These are phyloP conservation scores for Castanea sativa DNA, from an alignment of 306 rosid genomes.

Conservation along the genomic window DNA sequence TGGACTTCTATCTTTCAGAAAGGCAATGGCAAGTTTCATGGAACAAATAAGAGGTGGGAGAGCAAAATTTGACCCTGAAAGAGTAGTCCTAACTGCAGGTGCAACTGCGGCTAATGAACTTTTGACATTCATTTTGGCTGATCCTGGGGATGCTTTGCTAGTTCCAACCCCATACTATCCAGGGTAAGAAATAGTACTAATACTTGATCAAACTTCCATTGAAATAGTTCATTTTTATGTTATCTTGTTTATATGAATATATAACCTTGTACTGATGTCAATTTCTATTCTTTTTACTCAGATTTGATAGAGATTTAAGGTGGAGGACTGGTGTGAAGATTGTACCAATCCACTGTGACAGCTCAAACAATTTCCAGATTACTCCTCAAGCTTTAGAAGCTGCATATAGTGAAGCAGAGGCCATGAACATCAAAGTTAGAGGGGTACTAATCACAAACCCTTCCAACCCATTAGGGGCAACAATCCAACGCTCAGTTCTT, in stretches of 20 bases:
- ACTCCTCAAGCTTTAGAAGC: constrained; percentile 65
- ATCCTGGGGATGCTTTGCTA: constrained; percentile 87
- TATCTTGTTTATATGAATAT: background rate
- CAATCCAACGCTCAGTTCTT: constrained; percentile 56
- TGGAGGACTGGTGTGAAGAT: constrained; percentile 95
- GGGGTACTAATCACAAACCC: constrained; percentile 87
- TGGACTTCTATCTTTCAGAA: constrained; percentile 69
- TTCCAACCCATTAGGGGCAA: constrained; percentile 79
- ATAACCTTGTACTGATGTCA: background rate
- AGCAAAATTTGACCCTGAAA: constrained; percentile 62
- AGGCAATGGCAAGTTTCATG: constrained; percentile 95
- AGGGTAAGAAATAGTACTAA: constrained; percentile 45
- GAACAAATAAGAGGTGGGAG: constrained; percentile 69
- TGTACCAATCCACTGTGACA: constrained; percentile 75
- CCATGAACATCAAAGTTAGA: constrained; percentile 52
- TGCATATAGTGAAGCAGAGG: constrained; percentile 55
- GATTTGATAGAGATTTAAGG: constrained; percentile 91
- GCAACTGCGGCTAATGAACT: constrained; percentile 98
- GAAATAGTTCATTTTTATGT: background rate
- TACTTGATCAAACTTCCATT: background rate
- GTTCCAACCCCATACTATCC: constrained; percentile 97
- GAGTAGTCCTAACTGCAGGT: constrained; percentile 90
- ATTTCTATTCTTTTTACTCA: constrained; percentile 22
- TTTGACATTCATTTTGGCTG: constrained; percentile 76
- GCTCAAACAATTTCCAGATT: constrained; percentile 79